A percentile compares a stretch with the other conserved stretches of the same genome.
These are phyloP conservation scores for Litsea cubeba DNA, from an alignment of 164 flowering plant genomes.

Conservation along the genomic window DNA sequence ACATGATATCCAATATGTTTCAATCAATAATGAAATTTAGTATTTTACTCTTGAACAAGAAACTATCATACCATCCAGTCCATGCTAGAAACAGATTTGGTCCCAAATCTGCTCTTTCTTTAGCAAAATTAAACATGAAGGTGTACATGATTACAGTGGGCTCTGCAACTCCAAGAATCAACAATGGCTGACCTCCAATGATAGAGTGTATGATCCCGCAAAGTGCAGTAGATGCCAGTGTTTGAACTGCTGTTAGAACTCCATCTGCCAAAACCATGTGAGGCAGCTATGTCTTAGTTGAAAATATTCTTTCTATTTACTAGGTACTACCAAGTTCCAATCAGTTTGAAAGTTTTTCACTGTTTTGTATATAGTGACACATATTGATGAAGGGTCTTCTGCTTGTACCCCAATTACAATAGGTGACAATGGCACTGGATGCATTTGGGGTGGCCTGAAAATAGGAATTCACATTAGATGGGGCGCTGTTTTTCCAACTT, in stretches of 20 bases:
- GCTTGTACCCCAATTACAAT: background rate
- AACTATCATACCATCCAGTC: conserved; percentile 77
- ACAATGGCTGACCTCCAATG: conserved; percentile 92
- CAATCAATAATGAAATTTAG: background rate
- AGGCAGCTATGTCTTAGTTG: background rate
- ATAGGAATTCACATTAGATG: background rate
- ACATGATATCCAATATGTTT: background rate
- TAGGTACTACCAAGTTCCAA: background rate
- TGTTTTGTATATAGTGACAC: background rate
- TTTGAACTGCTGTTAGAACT: conserved; percentile 89
- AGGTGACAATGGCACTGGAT: too few species aligned
- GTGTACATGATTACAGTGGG: conserved; percentile 99
- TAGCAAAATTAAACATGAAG: conserved; percentile 91
- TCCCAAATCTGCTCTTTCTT: conserved; percentile 78
- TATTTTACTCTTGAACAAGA: background rate
- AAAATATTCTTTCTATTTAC: too few species aligned
- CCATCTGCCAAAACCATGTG: conserved; percentile 57
- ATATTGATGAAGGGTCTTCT: too few species aligned
- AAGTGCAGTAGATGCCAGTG: conserved; percentile 85
- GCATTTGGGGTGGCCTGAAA: background rate
- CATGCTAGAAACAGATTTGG: conserved; percentile 80
- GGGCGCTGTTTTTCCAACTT: background rate
- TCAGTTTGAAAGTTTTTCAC: too few species aligned
- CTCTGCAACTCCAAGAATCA: conserved; percentile 96
- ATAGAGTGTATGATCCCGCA: conserved; percentile 95